A percentile compares a stretch with the other conserved stretches of the same genome.
These are phyloP conservation scores for Coemansia biformis DNA, from an alignment of 192 early-diverging fungal species.

Conservation along the genomic window DNA sequence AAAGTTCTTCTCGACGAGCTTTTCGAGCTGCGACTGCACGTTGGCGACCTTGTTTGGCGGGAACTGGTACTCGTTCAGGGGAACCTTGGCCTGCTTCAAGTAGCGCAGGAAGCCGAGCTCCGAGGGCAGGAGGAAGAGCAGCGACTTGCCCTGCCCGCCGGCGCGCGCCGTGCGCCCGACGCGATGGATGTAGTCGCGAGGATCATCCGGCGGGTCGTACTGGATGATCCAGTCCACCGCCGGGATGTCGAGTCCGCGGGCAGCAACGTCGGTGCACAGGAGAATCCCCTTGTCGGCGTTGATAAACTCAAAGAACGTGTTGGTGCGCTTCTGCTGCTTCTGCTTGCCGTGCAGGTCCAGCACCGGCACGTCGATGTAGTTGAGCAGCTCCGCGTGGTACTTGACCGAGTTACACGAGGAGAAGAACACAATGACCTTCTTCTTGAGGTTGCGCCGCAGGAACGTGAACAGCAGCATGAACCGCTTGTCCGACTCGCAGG, in stretches of 20 bases:
- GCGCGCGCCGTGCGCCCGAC: constrained; percentile 96
- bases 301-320: constrained; percentile 98
- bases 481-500: constrained; percentile 85
- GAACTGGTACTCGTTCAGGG: constrained; percentile 99
- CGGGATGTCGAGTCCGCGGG: constrained; percentile 95
- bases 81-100: constrained; percentile 97
- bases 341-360: constrained; percentile 95
- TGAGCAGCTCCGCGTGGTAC: constrained; percentile 94
- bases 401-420: constrained; percentile 97
- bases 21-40: constrained; percentile 94
- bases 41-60: constrained; percentile 91
- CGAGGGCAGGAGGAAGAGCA: constrained; percentile 90
- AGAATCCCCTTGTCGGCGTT: constrained; percentile 92
- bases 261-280: constrained; percentile 96
- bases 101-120: constrained; percentile 95
- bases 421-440: constrained; percentile 98
- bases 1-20: constrained; percentile 95
- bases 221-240: constrained; percentile 99
- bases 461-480: constrained; percentile 99
- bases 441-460: constrained; percentile 93
- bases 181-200: constrained; percentile 93
- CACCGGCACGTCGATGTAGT: constrained; percentile 99
- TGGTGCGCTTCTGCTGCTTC: constrained; percentile 98
- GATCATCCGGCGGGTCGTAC: constrained; percentile 99
- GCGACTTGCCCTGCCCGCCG: constrained; percentile 79